phyloP scores from a whole-genome alignment of 2,329 filamentous ascomycete genomes.

The Sporothrix brunneoviolacea region DNA sequence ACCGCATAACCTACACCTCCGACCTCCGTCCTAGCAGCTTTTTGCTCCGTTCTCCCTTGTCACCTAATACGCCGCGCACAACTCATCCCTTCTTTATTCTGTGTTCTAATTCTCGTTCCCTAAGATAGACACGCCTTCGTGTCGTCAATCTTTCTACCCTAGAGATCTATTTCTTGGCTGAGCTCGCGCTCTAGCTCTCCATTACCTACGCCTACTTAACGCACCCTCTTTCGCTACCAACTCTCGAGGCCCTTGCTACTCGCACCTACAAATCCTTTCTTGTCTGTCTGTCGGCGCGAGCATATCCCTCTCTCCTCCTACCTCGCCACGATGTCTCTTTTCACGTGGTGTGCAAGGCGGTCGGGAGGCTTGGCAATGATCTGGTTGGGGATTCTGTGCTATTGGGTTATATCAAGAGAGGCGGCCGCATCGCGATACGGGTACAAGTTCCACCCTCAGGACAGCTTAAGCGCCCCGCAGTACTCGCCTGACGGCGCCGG shows the following conservation, averaged over 20 bases:
- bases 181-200: neutral
- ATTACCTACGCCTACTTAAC: neutral
- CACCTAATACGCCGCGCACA: no score
- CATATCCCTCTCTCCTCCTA: neutral
- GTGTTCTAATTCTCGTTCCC: no score
- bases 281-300: slow-evolving; percentile 12
- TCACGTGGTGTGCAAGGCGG: slow-evolving; percentile 48
- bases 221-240: no score
- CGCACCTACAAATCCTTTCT: no score
- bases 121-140: no score
- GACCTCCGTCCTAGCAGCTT: no score
- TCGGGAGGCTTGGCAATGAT: slow-evolving; percentile 51
- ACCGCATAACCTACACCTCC: neutral
- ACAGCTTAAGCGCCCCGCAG: slow-evolving; percentile 30
- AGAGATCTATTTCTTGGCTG: neutral
- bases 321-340: slow-evolving; percentile 41
- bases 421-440: slow-evolving; percentile 36
- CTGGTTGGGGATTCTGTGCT: slow-evolving; percentile 41
- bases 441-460: slow-evolving; percentile 37
- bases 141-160: neutral
- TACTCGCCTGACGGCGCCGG: slow-evolving; percentile 37
- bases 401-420: slow-evolving; percentile 49
- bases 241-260: no score
- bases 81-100: no score
- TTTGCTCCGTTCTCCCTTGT: no score